Evolutionary conservation across 2,329 filamentous ascomycete species (phyloP).

Genomic region (Neoarthrinium moseri): DNA sequence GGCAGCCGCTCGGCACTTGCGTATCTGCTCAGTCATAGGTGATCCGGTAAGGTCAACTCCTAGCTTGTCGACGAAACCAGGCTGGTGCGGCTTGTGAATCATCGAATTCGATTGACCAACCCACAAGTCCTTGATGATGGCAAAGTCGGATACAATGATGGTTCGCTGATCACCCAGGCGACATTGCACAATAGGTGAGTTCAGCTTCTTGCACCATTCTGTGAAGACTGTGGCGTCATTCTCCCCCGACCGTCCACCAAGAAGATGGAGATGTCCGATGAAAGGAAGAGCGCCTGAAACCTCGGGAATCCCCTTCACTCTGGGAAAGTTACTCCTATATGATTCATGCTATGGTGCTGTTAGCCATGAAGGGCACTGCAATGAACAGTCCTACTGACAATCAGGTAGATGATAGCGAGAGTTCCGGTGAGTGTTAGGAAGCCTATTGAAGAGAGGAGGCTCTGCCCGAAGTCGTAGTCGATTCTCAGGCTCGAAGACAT

Average conservation of each 20-base stretch:
- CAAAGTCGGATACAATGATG: conserved; percentile 17
- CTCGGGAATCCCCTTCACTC: conserved; percentile 13
- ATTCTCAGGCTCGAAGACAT: conserved; percentile 1
- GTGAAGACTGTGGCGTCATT: conserved; percentile 19
- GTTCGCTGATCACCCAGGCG: conserved; percentile 18
- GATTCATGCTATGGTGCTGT: background rate
- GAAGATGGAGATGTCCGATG: conserved; percentile 16
- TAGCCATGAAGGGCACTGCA: background rate
- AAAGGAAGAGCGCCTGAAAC: conserved; percentile 16
- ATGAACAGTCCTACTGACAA: background rate
- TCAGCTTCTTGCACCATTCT: conserved; percentile 13
- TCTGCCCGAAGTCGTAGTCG: background rate
- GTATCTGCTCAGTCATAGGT: conserved; percentile 22
- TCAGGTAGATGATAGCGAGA: background rate
- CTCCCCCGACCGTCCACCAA: conserved; percentile 17
- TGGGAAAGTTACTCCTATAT: conserved; percentile 11
- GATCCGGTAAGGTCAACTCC: conserved; percentile 19
- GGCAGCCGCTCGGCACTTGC: conserved; percentile 18
- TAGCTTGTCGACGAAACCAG: conserved; percentile 20
- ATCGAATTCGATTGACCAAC: conserved; percentile 16
- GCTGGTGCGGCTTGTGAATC: conserved; percentile 20
- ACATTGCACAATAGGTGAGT: conserved; percentile 16
- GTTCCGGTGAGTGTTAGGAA: background rate
- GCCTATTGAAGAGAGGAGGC: background rate
- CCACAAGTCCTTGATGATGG: conserved; percentile 19